These are phyloP conservation scores for Neoscytalidium dimidiatum DNA, from an alignment of 2,329 filamentous ascomycete species.

Conservation along the genomic window DNA sequence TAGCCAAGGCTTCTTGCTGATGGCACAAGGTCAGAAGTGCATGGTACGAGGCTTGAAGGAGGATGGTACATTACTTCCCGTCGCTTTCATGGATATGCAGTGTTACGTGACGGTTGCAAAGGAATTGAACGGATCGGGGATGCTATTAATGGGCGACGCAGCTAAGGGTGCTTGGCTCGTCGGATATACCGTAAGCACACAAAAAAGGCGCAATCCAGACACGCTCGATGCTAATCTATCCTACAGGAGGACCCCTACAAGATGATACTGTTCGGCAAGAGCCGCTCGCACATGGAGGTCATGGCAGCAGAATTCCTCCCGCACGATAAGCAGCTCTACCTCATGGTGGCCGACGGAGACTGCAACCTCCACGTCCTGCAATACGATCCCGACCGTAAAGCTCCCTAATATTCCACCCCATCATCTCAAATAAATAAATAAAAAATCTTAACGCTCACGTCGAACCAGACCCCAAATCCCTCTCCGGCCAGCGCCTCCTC, in stretches of 20 bases:
- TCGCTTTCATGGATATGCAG: constrained; percentile 97
- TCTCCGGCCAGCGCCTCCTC: constrained; percentile 83
- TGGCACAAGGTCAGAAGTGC: constrained; percentile 93
- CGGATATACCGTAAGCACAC: constrained; percentile 70
- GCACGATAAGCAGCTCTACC: constrained; percentile 77
- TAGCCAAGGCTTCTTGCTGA: constrained; percentile 83
- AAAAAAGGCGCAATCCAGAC: not conserved
- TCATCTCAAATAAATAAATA: too few species aligned
- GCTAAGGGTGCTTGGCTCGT: constrained; percentile 96
- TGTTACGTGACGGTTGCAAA: constrained; percentile 88
- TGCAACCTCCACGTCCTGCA: constrained; percentile 86
- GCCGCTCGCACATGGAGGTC: constrained; percentile 74
- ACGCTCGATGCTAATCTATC: constrained; percentile 8
- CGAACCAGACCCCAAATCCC: constrained; percentile 79
- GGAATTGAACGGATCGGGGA: constrained; percentile 77
- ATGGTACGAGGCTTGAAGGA: constrained; percentile 97
- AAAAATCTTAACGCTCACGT: constrained; percentile 13
- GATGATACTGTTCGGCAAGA: constrained; percentile 91
- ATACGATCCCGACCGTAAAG: constrained; percentile 89
- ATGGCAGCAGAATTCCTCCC: constrained; percentile 85
- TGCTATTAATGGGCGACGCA: constrained; percentile 86
- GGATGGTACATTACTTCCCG: constrained; percentile 86
- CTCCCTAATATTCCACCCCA: not conserved
- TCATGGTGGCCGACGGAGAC: constrained; percentile 81
- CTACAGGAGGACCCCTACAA: constrained; percentile 85